Conservation (phyloP, 176 grass and related monocot species). For the Secale cereale region DNA sequence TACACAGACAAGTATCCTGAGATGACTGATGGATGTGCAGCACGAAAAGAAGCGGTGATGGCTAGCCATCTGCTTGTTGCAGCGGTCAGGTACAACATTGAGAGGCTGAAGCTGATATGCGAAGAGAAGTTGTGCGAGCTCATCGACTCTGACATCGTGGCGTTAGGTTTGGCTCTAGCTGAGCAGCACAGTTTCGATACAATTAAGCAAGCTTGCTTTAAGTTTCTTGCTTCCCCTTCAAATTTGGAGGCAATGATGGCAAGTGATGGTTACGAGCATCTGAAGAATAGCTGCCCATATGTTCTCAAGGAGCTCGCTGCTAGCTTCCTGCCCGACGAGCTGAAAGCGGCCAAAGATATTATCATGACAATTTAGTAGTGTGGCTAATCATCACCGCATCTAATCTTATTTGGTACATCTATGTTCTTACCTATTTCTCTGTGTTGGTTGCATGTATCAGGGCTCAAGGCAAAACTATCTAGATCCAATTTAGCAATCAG, state of each 20-base stretch:
- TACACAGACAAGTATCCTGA: background rate
- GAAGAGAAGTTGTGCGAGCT: background rate
- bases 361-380: background rate
- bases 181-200: background rate
- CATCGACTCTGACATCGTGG: background rate
- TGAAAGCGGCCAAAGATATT: background rate
- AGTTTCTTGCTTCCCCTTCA: background rate
- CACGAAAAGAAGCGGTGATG: background rate
- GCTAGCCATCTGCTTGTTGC: background rate
- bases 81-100: background rate
- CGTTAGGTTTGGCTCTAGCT: background rate
- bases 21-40: background rate
- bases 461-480: background rate
- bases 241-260: background rate
- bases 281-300: background rate
- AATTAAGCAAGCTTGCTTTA: background rate
- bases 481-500: background rate
- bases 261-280: background rate
- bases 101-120: background rate
- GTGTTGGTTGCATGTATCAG: background rate
- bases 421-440: background rate
- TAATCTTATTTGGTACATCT: background rate
- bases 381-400: background rate
- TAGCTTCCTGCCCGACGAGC: background rate
- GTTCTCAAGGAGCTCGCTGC: background rate